A percentile compares a stretch with the other conserved stretches of the same genome.
Conservation (phyloP, 441 rosid genomes). For the Capsella rubella region DNA sequence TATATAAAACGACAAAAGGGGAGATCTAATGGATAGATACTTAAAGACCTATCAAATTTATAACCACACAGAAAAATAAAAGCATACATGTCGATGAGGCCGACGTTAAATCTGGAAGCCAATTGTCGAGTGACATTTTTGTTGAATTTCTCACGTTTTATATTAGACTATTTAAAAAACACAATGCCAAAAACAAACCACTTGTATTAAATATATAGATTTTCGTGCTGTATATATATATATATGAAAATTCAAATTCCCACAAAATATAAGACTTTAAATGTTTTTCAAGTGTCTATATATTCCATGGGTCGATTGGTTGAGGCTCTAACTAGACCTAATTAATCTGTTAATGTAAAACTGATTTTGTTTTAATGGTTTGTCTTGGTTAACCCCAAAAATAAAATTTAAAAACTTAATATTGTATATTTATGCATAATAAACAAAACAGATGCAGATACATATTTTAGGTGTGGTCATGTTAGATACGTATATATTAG, state of each 20-base stretch:
- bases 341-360: background rate
- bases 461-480: conserved; percentile 2
- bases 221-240: background rate
- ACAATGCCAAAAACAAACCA: background rate
- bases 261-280: background rate
- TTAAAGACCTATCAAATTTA: conserved; percentile 19
- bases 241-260: background rate
- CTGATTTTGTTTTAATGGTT: background rate
- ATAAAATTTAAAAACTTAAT: too few relatives aligned
- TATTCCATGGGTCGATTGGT: background rate
- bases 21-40: conserved; percentile 26
- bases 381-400: background rate
- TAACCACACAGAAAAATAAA: conserved; percentile 5
- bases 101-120: conserved; percentile 20
- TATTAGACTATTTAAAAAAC: background rate
- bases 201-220: background rate
- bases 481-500: background rate
- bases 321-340: background rate
- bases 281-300: background rate
- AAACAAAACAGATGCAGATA: background rate
- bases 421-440: background rate
- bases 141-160: conserved; percentile 32
- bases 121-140: conserved; percentile 3
- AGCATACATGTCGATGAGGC: conserved; percentile 16
- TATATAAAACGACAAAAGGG: conserved; percentile 21